Percentiles rank a stretch among this genome's conserved stretches.
These are phyloP conservation scores for Sporodiniella umbellata DNA, from an alignment of 371 early-diverging fungal genomes.

Conservation along the genomic window DNA sequence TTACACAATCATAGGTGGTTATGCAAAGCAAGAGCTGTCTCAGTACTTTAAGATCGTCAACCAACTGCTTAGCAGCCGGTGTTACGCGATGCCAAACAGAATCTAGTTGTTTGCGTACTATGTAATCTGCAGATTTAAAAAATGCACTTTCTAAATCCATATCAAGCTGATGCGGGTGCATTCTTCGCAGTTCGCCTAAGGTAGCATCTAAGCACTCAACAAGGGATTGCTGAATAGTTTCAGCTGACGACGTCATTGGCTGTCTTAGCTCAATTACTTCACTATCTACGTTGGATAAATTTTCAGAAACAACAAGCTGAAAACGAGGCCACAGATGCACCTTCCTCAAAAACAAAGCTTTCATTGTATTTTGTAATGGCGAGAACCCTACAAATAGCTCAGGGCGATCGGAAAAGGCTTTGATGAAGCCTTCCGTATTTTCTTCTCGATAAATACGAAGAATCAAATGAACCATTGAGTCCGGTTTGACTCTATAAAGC, in stretches of 20 bases:
- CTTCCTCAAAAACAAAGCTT: constrained; percentile 74
- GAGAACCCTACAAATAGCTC: constrained; percentile 79
- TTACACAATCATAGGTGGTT: constrained; percentile 83
- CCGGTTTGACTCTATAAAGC: constrained; percentile 59
- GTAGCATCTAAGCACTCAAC: constrained; percentile 85
- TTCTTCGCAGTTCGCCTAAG: constrained; percentile 72
- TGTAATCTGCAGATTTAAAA: constrained; percentile 76
- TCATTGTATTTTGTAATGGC: constrained; percentile 83
- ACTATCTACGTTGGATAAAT: constrained; percentile 49
- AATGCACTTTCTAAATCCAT: constrained; percentile 86
- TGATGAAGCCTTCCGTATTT: constrained; percentile 88
- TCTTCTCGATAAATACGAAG: constrained; percentile 75
- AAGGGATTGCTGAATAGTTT: constrained; percentile 77
- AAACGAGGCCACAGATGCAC: constrained; percentile 92
- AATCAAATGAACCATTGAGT: constrained; percentile 88
- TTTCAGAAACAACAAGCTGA: constrained; percentile 65
- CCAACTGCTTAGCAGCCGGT: constrained; percentile 70
- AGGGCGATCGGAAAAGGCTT: constrained; percentile 91
- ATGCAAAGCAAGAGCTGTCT: constrained; percentile 72
- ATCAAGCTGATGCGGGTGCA: constrained; percentile 69
- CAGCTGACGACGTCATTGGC: constrained; percentile 79
- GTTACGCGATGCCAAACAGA: constrained; percentile 89
- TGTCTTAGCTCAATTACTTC: constrained; percentile 82
- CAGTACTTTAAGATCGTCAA: constrained; percentile 70
- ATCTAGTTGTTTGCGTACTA: constrained; percentile 73